Evolutionary conservation across 495 filamentous ascomycete species (phyloP).

Genomic region (Neurospora sp.): DNA sequence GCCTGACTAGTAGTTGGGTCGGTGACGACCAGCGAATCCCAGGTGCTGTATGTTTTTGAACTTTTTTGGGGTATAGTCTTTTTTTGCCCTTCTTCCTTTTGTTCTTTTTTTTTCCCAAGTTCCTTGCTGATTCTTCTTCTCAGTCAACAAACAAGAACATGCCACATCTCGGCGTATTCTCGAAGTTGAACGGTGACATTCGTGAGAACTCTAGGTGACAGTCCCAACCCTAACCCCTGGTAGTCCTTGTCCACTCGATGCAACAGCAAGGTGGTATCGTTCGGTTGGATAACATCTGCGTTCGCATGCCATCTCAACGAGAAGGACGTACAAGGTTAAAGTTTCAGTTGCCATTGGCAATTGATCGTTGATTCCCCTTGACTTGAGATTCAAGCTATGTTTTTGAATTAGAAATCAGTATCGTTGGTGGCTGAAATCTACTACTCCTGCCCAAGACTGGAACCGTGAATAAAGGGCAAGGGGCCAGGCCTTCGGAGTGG

Average conservation of each 20-base stretch:
- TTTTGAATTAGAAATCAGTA: too few species aligned
- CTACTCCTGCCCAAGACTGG: too few species aligned
- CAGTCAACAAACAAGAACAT: too few species aligned
- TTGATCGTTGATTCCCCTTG: not conserved
- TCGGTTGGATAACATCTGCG: not conserved
- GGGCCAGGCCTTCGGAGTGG: not conserved
- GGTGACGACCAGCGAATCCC: constrained; percentile 32
- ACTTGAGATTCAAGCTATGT: too few species aligned
- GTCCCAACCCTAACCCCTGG: not conserved
- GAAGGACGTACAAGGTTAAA: not conserved
- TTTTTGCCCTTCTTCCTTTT: too few species aligned
- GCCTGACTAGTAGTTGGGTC: constrained; percentile 36
- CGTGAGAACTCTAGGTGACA: not conserved
- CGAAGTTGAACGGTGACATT: not conserved
- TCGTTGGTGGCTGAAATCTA: too few species aligned
- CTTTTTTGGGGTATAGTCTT: too few species aligned
- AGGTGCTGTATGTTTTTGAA: constrained; percentile 15
- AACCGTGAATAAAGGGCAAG: not conserved
- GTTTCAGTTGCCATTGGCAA: not conserved
- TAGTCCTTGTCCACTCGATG: not conserved
- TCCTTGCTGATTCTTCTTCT: too few species aligned
- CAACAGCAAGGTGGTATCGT: too few species aligned
- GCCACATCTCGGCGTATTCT: not conserved
- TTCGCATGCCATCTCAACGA: not conserved
- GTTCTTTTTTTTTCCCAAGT: not conserved